These are phyloP conservation scores for Lithohypha guttulata DNA, from an alignment of 2,329 filamentous ascomycete genomes.

Conservation along the genomic window DNA sequence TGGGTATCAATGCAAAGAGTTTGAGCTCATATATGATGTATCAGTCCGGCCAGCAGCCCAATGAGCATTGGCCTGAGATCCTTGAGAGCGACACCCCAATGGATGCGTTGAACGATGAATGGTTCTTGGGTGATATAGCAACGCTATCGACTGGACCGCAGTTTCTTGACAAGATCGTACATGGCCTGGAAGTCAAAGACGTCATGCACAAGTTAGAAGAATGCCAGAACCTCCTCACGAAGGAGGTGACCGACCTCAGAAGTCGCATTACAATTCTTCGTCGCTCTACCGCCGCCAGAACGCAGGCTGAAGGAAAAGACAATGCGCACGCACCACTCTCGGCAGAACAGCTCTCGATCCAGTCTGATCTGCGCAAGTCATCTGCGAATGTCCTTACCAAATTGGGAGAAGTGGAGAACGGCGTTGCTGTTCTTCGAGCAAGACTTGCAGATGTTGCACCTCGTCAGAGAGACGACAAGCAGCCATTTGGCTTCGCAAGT, in stretches of 20 bases:
- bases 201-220: slow-evolving; percentile 58
- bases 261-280: slow-evolving; percentile 68
- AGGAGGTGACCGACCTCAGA: slow-evolving; percentile 60
- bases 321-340: slow-evolving; percentile 67
- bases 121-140: slow-evolving; percentile 65
- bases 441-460: slow-evolving; percentile 52
- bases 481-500: slow-evolving; percentile 15
- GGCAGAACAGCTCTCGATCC: slow-evolving; percentile 71
- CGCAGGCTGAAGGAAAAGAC: slow-evolving; percentile 59
- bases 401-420: slow-evolving; percentile 69
- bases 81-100: slow-evolving; percentile 43
- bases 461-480: slow-evolving; percentile 38
- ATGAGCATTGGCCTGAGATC: slow-evolving; percentile 38
- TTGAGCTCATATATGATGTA: slow-evolving; percentile 46
- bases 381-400: slow-evolving; percentile 63
- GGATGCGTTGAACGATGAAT: slow-evolving; percentile 60
- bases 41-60: slow-evolving; percentile 37
- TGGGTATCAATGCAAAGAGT: slow-evolving; percentile 73
- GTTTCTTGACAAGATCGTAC: slow-evolving; percentile 53
- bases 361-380: slow-evolving; percentile 69
- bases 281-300: slow-evolving; percentile 58
- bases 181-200: slow-evolving; percentile 57
- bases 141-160: slow-evolving; percentile 57
- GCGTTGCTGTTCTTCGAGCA: slow-evolving; percentile 65
- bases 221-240: slow-evolving; percentile 53